phyloP scores from a whole-genome alignment of 345 rosid species.

The Euclidium syriacum region DNA sequence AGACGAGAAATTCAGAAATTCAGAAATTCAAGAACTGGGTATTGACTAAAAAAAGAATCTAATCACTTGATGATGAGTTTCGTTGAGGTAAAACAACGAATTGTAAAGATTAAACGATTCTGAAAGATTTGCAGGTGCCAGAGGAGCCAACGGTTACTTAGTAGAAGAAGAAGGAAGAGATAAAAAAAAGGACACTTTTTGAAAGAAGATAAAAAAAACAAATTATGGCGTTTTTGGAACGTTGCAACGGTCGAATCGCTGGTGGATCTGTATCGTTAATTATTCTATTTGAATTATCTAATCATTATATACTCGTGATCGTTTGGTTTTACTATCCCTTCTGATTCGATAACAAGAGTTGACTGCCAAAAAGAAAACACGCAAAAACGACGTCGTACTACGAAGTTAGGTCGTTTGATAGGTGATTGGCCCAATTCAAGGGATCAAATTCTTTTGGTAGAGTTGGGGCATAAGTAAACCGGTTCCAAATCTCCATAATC shows the following conservation, averaged over 20 bases:
- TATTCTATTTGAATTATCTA: background rate
- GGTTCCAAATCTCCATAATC: background rate
- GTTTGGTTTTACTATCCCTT: background rate
- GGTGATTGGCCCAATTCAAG: background rate
- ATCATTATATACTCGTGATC: constrained; percentile 4
- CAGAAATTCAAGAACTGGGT: background rate
- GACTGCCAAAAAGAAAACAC: too few relatives aligned
- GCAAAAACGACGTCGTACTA: background rate
- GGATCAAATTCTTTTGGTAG: background rate
- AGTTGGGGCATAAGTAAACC: background rate
- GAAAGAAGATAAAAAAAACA: too few relatives aligned
- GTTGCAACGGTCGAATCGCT: constrained; percentile 27
- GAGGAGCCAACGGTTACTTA: constrained; percentile 16
- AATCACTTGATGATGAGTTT: background rate
- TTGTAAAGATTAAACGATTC: background rate
- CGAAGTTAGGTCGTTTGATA: background rate
- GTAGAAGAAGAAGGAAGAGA: constrained; percentile 2
- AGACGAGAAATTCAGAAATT: background rate
- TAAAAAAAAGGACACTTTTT: background rate
- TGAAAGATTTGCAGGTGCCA: background rate
- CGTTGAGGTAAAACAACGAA: background rate
- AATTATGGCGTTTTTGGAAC: background rate
- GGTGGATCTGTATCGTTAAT: background rate
- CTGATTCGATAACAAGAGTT: background rate
- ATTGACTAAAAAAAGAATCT: background rate